A percentile compares a stretch with the other conserved stretches of the same genome.
These are phyloP conservation scores for Leptoxyphium fumago DNA, from an alignment of 2,329 filamentous ascomycete species.

Conservation along the genomic window DNA sequence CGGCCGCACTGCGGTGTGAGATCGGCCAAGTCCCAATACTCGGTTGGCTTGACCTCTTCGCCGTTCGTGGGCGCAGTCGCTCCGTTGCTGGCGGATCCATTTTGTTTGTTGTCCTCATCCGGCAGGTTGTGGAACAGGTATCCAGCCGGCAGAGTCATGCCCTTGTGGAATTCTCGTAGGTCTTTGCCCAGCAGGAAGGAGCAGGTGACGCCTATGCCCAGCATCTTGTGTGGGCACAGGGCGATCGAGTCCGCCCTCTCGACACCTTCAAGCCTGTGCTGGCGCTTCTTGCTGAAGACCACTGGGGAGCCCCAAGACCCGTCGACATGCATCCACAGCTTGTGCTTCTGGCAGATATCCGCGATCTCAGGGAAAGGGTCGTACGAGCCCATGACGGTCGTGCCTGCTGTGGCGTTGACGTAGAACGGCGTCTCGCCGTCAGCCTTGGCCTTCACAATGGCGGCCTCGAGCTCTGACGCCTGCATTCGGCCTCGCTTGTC, in stretches of 20 bases:
- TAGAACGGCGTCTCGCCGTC: slow-evolving; percentile 75
- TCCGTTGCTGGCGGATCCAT: slow-evolving; percentile 8
- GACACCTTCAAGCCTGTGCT: slow-evolving; percentile 53
- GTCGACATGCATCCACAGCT: slow-evolving; percentile 87
- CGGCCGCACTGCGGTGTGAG: slow-evolving; percentile 88
- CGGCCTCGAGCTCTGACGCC: slow-evolving; percentile 45
- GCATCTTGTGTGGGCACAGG: slow-evolving; percentile 95
- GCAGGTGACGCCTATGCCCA: slow-evolving; percentile 80
- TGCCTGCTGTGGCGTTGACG: slow-evolving; percentile 89
- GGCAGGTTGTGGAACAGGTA: slow-evolving; percentile 42
- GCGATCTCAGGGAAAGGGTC: slow-evolving; percentile 63
- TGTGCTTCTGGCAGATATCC: slow-evolving; percentile 52
- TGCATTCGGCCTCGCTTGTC: slow-evolving; percentile 61
- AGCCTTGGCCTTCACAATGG: slow-evolving; percentile 45
- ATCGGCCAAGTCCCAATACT: slow-evolving; percentile 81
- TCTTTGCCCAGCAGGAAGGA: slow-evolving; percentile 75
- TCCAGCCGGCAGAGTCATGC: slow-evolving; percentile 74
- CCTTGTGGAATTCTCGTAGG: slow-evolving; percentile 59
- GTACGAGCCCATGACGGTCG: slow-evolving; percentile 80
- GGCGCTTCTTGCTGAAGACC: slow-evolving; percentile 52
- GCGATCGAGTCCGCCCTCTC: slow-evolving; percentile 69
- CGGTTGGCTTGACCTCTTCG: slow-evolving; percentile 22
- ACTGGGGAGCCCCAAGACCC: slow-evolving; percentile 80
- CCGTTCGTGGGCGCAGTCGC: slow-evolving; percentile 18
- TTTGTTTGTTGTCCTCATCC: slow-evolving; percentile 10